Evolutionary conservation across 2,329 filamentous ascomycete genomes (phyloP), one percentile per base, ranked within the genome.

Genomic region (Colletotrichum limetticola): DNA sequence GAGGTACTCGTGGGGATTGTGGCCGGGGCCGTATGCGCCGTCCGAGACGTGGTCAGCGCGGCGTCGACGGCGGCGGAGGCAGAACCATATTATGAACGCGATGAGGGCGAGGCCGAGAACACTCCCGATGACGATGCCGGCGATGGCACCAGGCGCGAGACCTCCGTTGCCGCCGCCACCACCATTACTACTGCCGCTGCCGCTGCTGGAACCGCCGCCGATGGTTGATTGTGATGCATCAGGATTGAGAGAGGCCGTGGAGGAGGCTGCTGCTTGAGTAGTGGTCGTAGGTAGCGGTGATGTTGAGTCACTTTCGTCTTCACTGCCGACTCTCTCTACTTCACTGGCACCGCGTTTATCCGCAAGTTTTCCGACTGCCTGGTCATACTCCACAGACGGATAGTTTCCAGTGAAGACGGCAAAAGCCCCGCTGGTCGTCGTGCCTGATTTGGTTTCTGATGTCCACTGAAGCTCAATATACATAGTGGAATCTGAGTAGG

Each of bases 81-180:
- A 77, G 75, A 86, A 84, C 82, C 83, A 89, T 26, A 80, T 75
- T 8, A 86, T 74, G 3, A 77, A 79, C 5, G 77, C 82, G 75
- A 86, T 72, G 57, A 88, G 67, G 16, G 83, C 76, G 7, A 88
- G 77, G 14, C 81, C 82, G 6, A 79, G 80, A 4, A 85, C 72
- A 11, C 78, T 80, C 7, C 82, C 86, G 2, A 88, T 81, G 32
- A 82, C 86, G 46, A 89, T 87, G 56, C 87, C 87, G 22, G 83
- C 84, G 46, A 85, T 85, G 66, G 85, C 85, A 28, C 85, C 87
- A 0, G 78, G 79, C 3, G 82, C 78, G 3, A 88, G 79, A 2
- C 81, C 78, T 49, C 35, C 28, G 24, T 74, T 66, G 19, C 42
- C 35, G 30, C 30, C 49, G 52, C 37, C n/a, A 49, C 42, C 19